Evolutionary conservation across 495 filamentous ascomycete species (phyloP).

Genomic region (Hypoxylon fuscum): DNA sequence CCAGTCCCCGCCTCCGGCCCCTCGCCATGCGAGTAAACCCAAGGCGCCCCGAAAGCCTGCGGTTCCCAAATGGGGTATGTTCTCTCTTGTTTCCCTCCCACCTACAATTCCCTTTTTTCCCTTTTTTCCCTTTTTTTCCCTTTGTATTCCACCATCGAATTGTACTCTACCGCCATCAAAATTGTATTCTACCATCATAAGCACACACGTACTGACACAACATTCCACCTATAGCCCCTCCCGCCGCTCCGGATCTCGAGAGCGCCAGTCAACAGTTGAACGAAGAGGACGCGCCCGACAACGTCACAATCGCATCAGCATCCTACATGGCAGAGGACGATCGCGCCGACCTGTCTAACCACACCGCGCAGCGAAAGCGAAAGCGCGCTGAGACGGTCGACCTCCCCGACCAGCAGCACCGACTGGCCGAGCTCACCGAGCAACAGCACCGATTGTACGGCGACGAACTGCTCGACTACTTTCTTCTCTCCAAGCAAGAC

Average conservation of each 20-base stretch:
- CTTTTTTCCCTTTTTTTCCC: too few relatives aligned
- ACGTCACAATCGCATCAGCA: slow-evolving; percentile 78
- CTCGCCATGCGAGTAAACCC: slow-evolving; percentile 87
- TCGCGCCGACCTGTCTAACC: slow-evolving; percentile 69
- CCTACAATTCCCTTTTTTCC: too few relatives aligned
- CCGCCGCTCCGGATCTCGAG: slow-evolving; percentile 49
- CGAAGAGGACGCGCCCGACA: slow-evolving; percentile 84
- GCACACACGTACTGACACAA: slow-evolving; percentile 41
- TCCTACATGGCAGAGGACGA: slow-evolving; percentile 87
- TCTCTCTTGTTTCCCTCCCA: slow-evolving; percentile 6
- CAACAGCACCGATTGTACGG: slow-evolving; percentile 89
- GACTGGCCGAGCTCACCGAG: slow-evolving; percentile 75
- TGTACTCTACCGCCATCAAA: too few relatives aligned
- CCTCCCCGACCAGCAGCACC: slow-evolving; percentile 78
- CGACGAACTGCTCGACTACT: slow-evolving; percentile 93
- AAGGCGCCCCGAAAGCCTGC: slow-evolving; percentile 70
- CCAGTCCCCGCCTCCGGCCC: slow-evolving; percentile 89
- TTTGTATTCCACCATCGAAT: too few relatives aligned
- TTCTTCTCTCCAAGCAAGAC: slow-evolving; percentile 80
- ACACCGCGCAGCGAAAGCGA: slow-evolving; percentile 76
- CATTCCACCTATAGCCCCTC: slow-evolving; percentile 6
- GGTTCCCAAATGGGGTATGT: slow-evolving; percentile 62
- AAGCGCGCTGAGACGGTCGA: slow-evolving; percentile 80
- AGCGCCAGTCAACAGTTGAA: slow-evolving; percentile 66
- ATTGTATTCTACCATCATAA: too few relatives aligned